Percentiles rank a stretch among this genome's conserved stretches.
Conservation (phyloP, 257 asterid species). For the Hygrophila difformis region DNA sequence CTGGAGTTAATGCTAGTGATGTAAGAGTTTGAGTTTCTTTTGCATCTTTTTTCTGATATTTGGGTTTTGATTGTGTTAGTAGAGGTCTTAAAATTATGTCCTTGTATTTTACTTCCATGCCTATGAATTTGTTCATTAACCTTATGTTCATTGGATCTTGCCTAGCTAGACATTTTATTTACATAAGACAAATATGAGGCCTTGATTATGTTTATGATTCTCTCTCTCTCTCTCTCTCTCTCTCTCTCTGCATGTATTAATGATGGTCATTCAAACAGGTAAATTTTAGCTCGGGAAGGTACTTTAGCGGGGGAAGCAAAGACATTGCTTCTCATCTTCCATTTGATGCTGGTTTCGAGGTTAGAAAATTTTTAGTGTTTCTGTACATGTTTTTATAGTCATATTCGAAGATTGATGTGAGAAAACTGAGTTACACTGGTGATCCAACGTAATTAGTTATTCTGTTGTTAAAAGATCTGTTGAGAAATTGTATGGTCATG, state of each 20-base stretch:
- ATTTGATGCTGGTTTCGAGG: slow-evolving; percentile 97
- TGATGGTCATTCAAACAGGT: slow-evolving; percentile 42
- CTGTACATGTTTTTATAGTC: background rate
- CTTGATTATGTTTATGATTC: slow-evolving; percentile 6
- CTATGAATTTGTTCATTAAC: background rate
- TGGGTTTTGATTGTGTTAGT: slow-evolving; percentile 8
- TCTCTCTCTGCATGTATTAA: slow-evolving; percentile 17
- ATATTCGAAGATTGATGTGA: slow-evolving; percentile 5
- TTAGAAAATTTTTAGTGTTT: slow-evolving; percentile 16
- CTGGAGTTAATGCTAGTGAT: slow-evolving; percentile 99
- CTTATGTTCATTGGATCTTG: background rate
- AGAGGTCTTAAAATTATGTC: background rate
- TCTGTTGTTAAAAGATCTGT: slow-evolving; percentile 6
- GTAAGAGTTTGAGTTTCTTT: too few relatives aligned
- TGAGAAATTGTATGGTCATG: slow-evolving; percentile 10
- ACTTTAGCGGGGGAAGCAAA: slow-evolving; percentile 57
- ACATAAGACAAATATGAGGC: slow-evolving; percentile 6
- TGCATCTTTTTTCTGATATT: slow-evolving; percentile 16
- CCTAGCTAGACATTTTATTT: slow-evolving; percentile 1
- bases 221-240: background rate
- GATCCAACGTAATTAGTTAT: slow-evolving; percentile 5
- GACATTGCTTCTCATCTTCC: slow-evolving; percentile 69
- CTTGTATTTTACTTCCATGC: background rate
- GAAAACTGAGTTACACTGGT: background rate
- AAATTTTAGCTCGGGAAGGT: slow-evolving; percentile 91